A percentile compares a stretch with the other conserved stretches of the same genome.
Conservation (phyloP, 2,329 filamentous ascomycete genomes). For the Cercospora canescens region DNA sequence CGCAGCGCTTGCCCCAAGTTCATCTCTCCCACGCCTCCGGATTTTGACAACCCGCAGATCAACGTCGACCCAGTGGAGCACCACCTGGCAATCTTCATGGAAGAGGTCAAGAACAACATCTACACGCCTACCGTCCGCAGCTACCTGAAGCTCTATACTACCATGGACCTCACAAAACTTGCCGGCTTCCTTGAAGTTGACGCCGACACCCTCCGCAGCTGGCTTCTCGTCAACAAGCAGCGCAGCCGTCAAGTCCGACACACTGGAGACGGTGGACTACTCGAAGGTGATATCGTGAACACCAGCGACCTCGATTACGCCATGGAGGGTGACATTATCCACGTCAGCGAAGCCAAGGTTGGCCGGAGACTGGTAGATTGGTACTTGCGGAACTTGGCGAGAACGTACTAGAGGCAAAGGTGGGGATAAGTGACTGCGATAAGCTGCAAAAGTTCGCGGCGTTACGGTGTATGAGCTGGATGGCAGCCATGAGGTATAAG, state of each 20-base stretch:
- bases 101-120: conserved; percentile 99
- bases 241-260: conserved; percentile 94
- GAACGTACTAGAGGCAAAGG: conserved; percentile 70
- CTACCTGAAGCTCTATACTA: conserved; percentile 98
- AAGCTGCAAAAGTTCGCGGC: conserved; percentile 13
- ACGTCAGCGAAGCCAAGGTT: conserved; percentile 98
- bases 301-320: conserved; percentile 97
- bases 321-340: conserved; percentile 93
- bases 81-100: conserved; percentile 97
- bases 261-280: conserved; percentile 75
- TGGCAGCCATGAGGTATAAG: conserved; percentile 3
- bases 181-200: conserved; percentile 96
- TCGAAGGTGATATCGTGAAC: conserved; percentile 91
- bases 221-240: conserved; percentile 98
- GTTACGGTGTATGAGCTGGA: conserved; percentile 16
- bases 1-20: conserved; percentile 97
- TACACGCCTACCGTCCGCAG: conserved; percentile 97
- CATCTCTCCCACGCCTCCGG: conserved; percentile 93
- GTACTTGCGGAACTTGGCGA: conserved; percentile 95
- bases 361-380: conserved; percentile 96
- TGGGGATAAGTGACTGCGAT: background rate
- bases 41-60: conserved; percentile 94
- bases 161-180: conserved; percentile 98
- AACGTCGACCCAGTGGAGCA: conserved; percentile 98
- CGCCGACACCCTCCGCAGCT: conserved; percentile 91